These are phyloP conservation scores for Wallacemonas collosoma DNA, from an alignment of 208 protist genomes.

Conservation along the genomic window DNA sequence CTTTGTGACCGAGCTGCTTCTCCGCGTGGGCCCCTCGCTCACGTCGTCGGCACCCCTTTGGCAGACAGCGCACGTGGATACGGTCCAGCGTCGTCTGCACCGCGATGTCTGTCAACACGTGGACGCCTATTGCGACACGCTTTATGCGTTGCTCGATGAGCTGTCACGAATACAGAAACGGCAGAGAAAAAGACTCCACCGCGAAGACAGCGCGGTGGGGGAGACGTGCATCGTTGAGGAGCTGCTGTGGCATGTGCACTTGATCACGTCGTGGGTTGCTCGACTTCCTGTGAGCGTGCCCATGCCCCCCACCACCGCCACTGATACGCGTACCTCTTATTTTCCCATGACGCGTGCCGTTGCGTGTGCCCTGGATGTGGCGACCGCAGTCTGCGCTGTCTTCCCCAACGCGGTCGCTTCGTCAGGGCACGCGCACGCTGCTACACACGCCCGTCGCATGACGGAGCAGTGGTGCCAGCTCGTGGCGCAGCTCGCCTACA, in stretches of 20 bases:
- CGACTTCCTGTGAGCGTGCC: not conserved
- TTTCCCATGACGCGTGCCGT: not conserved
- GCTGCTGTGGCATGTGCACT: not conserved
- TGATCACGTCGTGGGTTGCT: not conserved
- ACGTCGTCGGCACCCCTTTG: not conserved
- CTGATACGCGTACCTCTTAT: not conserved
- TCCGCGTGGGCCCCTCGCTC: conserved; percentile 8
- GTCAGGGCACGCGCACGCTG: too few relatives aligned
- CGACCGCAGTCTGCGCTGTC: not conserved
- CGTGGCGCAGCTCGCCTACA: not conserved
- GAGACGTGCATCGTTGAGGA: not conserved
- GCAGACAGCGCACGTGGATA: not conserved
- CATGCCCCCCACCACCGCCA: not conserved
- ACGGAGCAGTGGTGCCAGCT: not conserved
- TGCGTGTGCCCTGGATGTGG: not conserved
- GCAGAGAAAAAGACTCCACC: too few relatives aligned
- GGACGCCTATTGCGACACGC: not conserved
- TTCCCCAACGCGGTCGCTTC: too few relatives aligned
- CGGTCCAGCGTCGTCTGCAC: not conserved
- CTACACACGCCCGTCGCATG: not conserved
- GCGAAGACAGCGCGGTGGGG: too few relatives aligned
- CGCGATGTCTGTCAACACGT: not conserved
- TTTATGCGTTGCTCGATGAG: not conserved
- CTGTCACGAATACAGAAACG: too few relatives aligned
- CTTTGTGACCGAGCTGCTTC: conserved; percentile 3